phyloP scores from a whole-genome alignment of 73 alveolate species.

The Effrenium voratum region DNA sequence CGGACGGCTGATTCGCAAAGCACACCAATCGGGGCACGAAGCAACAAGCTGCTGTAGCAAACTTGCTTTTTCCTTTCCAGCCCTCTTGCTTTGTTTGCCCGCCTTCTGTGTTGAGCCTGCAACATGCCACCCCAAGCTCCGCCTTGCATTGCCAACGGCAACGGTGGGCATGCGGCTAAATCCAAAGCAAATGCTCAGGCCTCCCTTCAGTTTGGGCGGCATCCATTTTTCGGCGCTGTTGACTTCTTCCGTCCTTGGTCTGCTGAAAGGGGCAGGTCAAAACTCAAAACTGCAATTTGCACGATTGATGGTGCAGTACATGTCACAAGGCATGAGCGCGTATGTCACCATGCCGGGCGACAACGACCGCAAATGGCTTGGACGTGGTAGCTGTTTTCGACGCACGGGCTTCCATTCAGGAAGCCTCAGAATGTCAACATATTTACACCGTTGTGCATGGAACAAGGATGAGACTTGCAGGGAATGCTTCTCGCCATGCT shows the following conservation, averaged over 20 bases:
- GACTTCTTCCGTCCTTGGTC: conserved; percentile 17
- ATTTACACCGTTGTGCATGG: background rate
- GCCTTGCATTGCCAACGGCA: background rate
- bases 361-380: conserved; percentile 28
- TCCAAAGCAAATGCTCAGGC: too few relatives aligned
- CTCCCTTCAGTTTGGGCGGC: conserved; percentile 71
- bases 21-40: too few relatives aligned
- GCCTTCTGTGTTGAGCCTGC: conserved; percentile 86
- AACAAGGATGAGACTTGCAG: too few relatives aligned
- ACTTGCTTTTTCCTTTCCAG: background rate
- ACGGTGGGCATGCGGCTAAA: background rate
- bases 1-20: background rate
- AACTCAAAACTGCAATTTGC: background rate
- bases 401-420: conserved; percentile 87
- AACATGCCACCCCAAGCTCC: conserved; percentile 93
- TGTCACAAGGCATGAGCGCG: too few relatives aligned
- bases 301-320: too few relatives aligned
- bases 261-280: too few relatives aligned
- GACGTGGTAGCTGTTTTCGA: conserved; percentile 30
- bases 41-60: too few relatives aligned
- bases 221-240: conserved; percentile 40
- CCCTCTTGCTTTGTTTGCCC: background rate
- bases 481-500: background rate
- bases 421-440: background rate
- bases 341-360: too few relatives aligned